A percentile compares a stretch with the other conserved stretches of the same genome.
These are phyloP conservation scores for Candida wancherniae DNA, from an alignment of 805 yeast genomes.

Conservation along the genomic window DNA sequence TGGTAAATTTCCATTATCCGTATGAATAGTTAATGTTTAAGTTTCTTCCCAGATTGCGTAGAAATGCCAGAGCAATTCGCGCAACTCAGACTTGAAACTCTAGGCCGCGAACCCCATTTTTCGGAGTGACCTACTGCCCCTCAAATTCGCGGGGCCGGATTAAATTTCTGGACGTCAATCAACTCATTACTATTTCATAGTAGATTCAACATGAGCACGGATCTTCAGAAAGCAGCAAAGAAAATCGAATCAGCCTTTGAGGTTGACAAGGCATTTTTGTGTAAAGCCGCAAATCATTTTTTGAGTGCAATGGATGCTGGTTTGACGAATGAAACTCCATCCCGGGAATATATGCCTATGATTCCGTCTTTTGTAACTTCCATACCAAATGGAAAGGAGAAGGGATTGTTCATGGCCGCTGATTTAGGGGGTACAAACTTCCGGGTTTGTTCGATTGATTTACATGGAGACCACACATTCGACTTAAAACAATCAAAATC, in stretches of 20 bases:
- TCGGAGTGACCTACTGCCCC: too few relatives aligned
- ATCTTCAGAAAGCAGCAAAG: conserved; percentile 24
- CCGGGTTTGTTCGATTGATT: conserved; percentile 82
- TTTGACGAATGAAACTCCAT: conserved; percentile 35
- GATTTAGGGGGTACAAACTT: conserved; percentile 97
- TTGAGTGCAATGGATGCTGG: conserved; percentile 60
- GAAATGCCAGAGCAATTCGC: not conserved
- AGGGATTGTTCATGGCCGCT: conserved; percentile 80
- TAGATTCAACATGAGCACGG: conserved; percentile 12
- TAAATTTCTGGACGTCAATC: too few relatives aligned
- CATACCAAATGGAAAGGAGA: conserved; percentile 81
- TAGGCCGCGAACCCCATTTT: too few relatives aligned
- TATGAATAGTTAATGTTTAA: too few relatives aligned
- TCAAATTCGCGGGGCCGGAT: too few relatives aligned
- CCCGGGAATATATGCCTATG: conserved; percentile 64
- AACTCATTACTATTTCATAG: too few relatives aligned
- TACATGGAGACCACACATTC: conserved; percentile 78
- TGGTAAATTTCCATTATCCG: conserved; percentile 66
- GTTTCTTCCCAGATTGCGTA: not conserved
- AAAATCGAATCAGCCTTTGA: conserved; percentile 38
- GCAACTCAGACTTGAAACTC: conserved; percentile 1
- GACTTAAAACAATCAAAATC: conserved; percentile 69
- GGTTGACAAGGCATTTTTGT: conserved; percentile 38
- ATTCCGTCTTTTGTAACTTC: conserved; percentile 86
- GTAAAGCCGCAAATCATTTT: conserved; percentile 51